These are phyloP conservation scores for Dactylonectria macrodidyma DNA, from an alignment of 2,329 filamentous ascomycete genomes.

Conservation along the genomic window DNA sequence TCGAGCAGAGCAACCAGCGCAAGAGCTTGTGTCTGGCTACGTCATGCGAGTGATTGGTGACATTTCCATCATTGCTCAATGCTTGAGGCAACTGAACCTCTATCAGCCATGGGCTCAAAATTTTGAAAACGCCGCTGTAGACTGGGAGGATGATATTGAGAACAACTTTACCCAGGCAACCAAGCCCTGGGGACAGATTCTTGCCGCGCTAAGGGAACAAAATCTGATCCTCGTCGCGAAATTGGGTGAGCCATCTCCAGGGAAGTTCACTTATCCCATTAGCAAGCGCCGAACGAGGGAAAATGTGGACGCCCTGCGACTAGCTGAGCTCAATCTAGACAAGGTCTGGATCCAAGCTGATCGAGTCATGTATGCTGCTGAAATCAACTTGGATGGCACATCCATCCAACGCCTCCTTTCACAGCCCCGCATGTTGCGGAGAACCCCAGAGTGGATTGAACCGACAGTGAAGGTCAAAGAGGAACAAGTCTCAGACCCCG, in stretches of 20 bases:
- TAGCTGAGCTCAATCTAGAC: slow-evolving; percentile 61
- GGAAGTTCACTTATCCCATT: slow-evolving; percentile 60
- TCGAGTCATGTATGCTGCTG: slow-evolving; percentile 26
- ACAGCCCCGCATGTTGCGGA: slow-evolving; percentile 55
- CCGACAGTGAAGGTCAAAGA: slow-evolving; percentile 36
- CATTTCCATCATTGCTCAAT: slow-evolving; percentile 62
- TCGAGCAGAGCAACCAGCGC: slow-evolving; percentile 53
- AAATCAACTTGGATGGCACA: slow-evolving; percentile 41
- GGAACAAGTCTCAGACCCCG: background rate
- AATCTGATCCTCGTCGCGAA: slow-evolving; percentile 30
- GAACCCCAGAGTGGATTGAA: slow-evolving; percentile 66
- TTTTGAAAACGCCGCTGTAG: slow-evolving; percentile 52
- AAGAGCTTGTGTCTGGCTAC: slow-evolving; percentile 55
- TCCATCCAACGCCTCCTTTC: slow-evolving; percentile 50
- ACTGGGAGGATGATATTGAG: slow-evolving; percentile 45
- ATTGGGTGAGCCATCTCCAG: slow-evolving; percentile 52
- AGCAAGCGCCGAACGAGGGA: slow-evolving; percentile 62
- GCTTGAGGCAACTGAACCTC: slow-evolving; percentile 59
- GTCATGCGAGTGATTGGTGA: slow-evolving; percentile 58
- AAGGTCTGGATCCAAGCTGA: slow-evolving; percentile 31
- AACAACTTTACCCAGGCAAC: slow-evolving; percentile 42
- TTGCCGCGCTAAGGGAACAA: slow-evolving; percentile 31
- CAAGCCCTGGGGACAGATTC: slow-evolving; percentile 28
- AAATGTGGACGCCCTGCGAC: slow-evolving; percentile 60
- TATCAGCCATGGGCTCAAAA: slow-evolving; percentile 64